These are phyloP conservation scores for Malassezia sp. DNA, from an alignment of 1,284 basidiomycete genomes.

Conservation along the genomic window DNA sequence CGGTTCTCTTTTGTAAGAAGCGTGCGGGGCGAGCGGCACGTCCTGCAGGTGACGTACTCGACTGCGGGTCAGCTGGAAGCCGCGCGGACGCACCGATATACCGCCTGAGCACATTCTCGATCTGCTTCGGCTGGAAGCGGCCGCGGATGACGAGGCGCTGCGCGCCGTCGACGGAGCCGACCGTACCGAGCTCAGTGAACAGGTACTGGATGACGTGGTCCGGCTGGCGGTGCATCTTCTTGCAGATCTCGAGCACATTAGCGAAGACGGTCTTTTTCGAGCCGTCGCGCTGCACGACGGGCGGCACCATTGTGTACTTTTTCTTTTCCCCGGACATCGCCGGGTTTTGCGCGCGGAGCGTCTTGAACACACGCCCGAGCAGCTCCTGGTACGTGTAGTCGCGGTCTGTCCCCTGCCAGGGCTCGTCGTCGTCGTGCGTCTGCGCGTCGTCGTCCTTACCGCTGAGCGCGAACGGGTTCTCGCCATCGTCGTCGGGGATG, in stretches of 20 bases:
- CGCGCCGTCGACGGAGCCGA: conserved; percentile 83
- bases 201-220: conserved; percentile 97
- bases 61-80: too few relatives aligned
- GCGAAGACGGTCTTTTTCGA: conserved; percentile 96
- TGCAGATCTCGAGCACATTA: conserved; percentile 95
- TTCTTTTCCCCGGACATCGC: conserved; percentile 63
- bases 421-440: conserved; percentile 27
- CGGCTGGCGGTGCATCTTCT: conserved; percentile 95
- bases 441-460: conserved; percentile 19
- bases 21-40: conserved; percentile 96
- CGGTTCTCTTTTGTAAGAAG: conserved; percentile 93
- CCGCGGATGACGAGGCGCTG: conserved; percentile 92
- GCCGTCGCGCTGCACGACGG: conserved; percentile 77
- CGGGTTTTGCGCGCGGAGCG: conserved; percentile 86
- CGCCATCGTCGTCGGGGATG: conserved; percentile 52
- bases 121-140: conserved; percentile 95
- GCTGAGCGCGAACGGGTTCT: conserved; percentile 32
- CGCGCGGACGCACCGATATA: too few relatives aligned
- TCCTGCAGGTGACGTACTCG: conserved; percentile 99
- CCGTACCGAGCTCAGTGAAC: conserved; percentile 97
- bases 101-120: conserved; percentile 89
- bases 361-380: conserved; percentile 78
- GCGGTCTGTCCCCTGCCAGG: conserved; percentile 78
- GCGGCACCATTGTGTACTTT: conserved; percentile 97
- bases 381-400: conserved; percentile 95